Base-by-base conservation (phyloP, 345 rosid species). In the Hibiscus trionum region DNA sequence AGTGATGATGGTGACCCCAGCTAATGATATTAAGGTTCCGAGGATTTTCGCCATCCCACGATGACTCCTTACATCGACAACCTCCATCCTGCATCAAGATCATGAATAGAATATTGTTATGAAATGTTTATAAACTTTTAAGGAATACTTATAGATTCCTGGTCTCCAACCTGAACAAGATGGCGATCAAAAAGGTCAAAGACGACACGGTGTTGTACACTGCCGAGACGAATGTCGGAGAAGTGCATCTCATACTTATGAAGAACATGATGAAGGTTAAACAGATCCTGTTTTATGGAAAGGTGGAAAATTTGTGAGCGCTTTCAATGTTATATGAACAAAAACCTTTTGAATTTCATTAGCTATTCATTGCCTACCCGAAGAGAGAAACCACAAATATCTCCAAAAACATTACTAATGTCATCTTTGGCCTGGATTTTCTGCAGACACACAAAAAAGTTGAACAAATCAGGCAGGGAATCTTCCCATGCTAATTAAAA, bases 31-130 rank as follows among this genome's bases (percentile, higher is more conserved):
- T 60, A 85, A 27, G 9, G 92, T 85, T 56, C 90, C 95, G 0
- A 82, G 31, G 29, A 85, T 76, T 80, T 89, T 87, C 0, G 92
- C 91, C 3, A 85, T 72, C 11, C 90, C 88, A 2, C 88, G 81
- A 59, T 79, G 72, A 24, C 73, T 79, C 71, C 81, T 75, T 70
- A 85, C 75, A 79, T 90, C 76, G 15, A 87, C 75, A 46, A 66
- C 69, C 83, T 86, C 91, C 84, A 90, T 50, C 75, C 91, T 87
- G 79, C 17, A 37, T 27, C 60, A 60, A 72, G 26, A 33, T 10
- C 69, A 66, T 15, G 14, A 29, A 44, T 44, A 1, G 21, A 27
- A 65, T 0, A 15, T 29, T 44, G 31, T 49, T 16, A 57, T 61
- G 19, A 17, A 65, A 60, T 11, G 52, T 47, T 47, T 47, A 14